A percentile compares a stretch with the other conserved stretches of the same genome.
Conservation (phyloP, 2,329 filamentous ascomycete genomes). For the Acrocalymma vagum region DNA sequence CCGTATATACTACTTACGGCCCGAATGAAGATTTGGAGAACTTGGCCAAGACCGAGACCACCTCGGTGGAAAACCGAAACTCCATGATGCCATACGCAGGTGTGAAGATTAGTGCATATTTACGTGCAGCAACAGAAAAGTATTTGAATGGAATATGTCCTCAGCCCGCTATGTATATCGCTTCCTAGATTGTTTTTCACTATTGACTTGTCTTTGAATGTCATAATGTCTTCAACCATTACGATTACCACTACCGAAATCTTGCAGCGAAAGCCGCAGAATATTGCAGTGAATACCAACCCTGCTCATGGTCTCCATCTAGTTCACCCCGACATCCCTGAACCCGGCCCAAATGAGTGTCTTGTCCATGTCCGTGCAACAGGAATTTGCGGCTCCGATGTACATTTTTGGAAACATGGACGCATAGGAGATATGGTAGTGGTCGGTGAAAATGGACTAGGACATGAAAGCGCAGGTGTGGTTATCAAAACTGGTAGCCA, state of each 20-base stretch:
- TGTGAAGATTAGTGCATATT: too few relatives aligned
- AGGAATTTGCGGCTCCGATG: conserved; percentile 41
- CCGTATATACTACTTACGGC: too few relatives aligned
- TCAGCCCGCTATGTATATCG: too few relatives aligned
- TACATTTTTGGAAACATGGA: conserved; percentile 20
- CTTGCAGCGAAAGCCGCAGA: conserved; percentile 33
- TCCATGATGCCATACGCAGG: too few relatives aligned
- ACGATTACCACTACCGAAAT: too few relatives aligned
- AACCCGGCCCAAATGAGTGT: conserved; percentile 34
- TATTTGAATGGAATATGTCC: too few relatives aligned
- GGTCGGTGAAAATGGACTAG: conserved; percentile 20
- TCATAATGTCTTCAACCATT: conserved; percentile 8
- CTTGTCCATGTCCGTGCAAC: conserved; percentile 41
- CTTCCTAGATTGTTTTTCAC: too few relatives aligned
- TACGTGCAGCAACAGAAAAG: too few relatives aligned
- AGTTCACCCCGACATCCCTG: conserved; percentile 24
- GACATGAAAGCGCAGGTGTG: conserved; percentile 24
- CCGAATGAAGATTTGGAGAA: too few relatives aligned
- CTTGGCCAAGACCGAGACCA: too few relatives aligned
- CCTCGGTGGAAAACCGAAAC: too few relatives aligned
- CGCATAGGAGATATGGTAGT: conserved; percentile 17
- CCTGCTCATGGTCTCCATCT: conserved; percentile 39
- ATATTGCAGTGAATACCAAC: conserved; percentile 41
- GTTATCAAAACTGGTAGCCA: conserved; percentile 15
- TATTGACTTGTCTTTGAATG: too few relatives aligned